These are phyloP conservation scores for Sordaria brevicollis DNA, from an alignment of 495 filamentous ascomycete genomes.

Conservation along the genomic window DNA sequence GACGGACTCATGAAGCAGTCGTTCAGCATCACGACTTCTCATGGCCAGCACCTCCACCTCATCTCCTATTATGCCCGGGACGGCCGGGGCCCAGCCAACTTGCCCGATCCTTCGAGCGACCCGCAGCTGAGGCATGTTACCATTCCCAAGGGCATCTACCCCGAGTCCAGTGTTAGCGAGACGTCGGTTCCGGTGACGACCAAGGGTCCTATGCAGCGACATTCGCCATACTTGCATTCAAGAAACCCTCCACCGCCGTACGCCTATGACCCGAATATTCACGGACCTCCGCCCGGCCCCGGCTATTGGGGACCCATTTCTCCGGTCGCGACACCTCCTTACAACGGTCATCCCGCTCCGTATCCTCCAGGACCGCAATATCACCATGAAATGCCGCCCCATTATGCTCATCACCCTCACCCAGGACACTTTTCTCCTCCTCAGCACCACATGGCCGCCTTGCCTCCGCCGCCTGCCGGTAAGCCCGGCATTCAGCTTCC, in stretches of 20 bases:
- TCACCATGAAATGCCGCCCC: slow-evolving; percentile 4
- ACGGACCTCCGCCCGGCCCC: slow-evolving; percentile 30
- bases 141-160: slow-evolving; percentile 87
- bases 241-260: slow-evolving; percentile 34
- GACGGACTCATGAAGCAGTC: slow-evolving; percentile 99
- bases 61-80: slow-evolving; percentile 93
- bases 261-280: slow-evolving; percentile 34
- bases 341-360: slow-evolving; percentile 12
- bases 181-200: slow-evolving; percentile 42
- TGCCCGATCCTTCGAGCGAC: slow-evolving; percentile 73
- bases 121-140: slow-evolving; percentile 71
- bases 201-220: slow-evolving; percentile 36
- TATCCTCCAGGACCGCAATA: not conserved
- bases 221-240: slow-evolving; percentile 20
- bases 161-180: slow-evolving; percentile 91
- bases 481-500: slow-evolving; percentile 3
- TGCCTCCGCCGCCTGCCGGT: not conserved
- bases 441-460: not conserved
- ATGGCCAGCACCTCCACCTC: slow-evolving; percentile 83
- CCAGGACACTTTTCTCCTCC: not conserved
- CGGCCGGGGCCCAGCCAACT: slow-evolving; percentile 50
- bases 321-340: slow-evolving; percentile 37
- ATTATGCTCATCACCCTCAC: slow-evolving; percentile 1
- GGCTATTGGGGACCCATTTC: slow-evolving; percentile 59
- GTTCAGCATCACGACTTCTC: slow-evolving; percentile 92